Conservation (phyloP, 192 early-diverging fungal genomes). For the Phycomyces nitens region DNA sequence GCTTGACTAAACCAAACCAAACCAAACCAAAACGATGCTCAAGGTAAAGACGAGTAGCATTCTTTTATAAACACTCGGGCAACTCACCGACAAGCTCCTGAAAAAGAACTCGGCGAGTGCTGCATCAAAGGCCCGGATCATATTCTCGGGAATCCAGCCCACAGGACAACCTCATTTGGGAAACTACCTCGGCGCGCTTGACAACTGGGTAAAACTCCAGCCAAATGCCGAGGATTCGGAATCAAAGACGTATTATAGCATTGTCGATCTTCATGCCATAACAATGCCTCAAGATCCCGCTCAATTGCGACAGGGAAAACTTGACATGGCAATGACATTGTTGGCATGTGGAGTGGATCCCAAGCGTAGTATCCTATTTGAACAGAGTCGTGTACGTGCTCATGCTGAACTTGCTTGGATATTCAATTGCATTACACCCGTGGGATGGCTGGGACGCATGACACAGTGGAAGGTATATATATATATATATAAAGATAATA, state of each 20-base stretch:
- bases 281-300: constrained; percentile 70
- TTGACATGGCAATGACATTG: constrained; percentile 72
- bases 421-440: constrained; percentile 80
- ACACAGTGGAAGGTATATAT: constrained; percentile 86
- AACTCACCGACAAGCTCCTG: neutral
- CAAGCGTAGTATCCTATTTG: constrained; percentile 67
- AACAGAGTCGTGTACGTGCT: constrained; percentile 73
- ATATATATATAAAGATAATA: too few species aligned
- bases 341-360: constrained; percentile 86
- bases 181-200: constrained; percentile 89
- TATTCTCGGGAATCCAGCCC: constrained; percentile 91
- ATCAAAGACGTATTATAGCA: constrained; percentile 53
- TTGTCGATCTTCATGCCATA: constrained; percentile 91
- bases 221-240: constrained; percentile 25
- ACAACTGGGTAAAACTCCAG: constrained; percentile 83
- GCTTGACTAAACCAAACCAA: too few species aligned
- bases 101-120: constrained; percentile 6
- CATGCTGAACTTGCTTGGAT: constrained; percentile 88
- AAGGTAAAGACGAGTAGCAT: too few species aligned
- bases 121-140: constrained; percentile 16
- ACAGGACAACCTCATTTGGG: constrained; percentile 91
- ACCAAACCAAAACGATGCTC: too few species aligned
- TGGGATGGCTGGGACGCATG: constrained; percentile 90
- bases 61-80: neutral
- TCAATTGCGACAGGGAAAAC: constrained; percentile 56